phyloP scores from a whole-genome alignment of 2,329 filamentous ascomycete species.

The Penicillium sp. region DNA sequence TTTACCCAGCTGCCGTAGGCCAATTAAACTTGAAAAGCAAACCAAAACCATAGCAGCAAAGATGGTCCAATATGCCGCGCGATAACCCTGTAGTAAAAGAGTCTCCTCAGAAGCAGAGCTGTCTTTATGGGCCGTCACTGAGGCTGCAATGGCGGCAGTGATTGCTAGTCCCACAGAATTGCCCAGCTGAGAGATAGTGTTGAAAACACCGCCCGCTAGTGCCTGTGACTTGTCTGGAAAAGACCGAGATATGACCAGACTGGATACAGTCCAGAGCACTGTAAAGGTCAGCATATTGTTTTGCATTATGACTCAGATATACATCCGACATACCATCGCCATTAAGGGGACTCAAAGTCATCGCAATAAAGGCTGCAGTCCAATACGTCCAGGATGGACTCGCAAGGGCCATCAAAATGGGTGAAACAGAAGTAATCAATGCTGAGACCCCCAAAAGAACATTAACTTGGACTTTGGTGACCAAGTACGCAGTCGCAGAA shows the following conservation, averaged over 20 bases:
- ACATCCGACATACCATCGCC: neutral
- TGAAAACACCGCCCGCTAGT: conserved; percentile 15
- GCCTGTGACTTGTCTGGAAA: conserved; percentile 10
- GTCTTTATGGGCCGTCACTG: neutral
- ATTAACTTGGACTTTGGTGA: neutral
- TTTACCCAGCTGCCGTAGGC: neutral
- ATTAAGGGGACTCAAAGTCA: neutral
- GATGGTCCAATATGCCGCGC: conserved; percentile 8
- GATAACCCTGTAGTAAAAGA: conserved; percentile 1
- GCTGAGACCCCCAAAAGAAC: neutral
- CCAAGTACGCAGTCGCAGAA: conserved; percentile 47
- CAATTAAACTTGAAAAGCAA: neutral
- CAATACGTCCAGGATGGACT: conserved; percentile 53
- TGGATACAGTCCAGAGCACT: conserved; percentile 3
- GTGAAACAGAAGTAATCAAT: conserved; percentile 42
- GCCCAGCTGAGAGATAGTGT: conserved; percentile 11
- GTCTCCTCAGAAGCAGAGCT: neutral
- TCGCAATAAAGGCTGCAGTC: conserved; percentile 46
- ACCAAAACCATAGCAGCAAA: conserved; percentile 5
- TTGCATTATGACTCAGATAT: neutral
- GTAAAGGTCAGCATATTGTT: neutral
- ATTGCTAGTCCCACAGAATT: conserved; percentile 11
- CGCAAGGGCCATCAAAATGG: conserved; percentile 58
- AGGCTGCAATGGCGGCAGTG: conserved; percentile 8
- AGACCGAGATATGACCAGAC: conserved; percentile 3